Percentiles rank a stretch among this genome's conserved stretches.
Conservation (phyloP, 495 filamentous ascomycete species). For the Trichoderma asperelloides region DNA sequence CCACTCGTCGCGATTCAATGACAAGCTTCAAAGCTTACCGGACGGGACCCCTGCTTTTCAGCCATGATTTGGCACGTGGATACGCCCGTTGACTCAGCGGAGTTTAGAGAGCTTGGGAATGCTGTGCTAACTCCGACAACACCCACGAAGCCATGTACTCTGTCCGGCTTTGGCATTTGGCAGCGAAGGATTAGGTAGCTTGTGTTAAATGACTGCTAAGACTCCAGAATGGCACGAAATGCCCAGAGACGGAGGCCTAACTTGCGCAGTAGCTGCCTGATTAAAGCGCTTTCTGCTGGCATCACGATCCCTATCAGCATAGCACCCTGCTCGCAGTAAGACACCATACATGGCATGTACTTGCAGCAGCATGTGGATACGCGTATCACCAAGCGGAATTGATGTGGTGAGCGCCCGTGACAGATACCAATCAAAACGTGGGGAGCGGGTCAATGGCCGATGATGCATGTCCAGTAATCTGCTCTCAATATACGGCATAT, state of each 20-base stretch:
- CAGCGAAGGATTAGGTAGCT: too few species aligned
- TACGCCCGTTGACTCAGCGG: neutral
- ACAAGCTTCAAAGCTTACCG: constrained; percentile 3
- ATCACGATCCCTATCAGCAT: too few species aligned
- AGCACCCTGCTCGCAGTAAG: too few species aligned
- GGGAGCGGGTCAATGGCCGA: neutral
- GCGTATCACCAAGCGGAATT: neutral
- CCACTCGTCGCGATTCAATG: neutral
- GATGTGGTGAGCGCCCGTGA: neutral
- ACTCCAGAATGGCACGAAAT: too few species aligned
- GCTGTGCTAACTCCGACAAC: too few species aligned
- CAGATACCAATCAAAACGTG: neutral
- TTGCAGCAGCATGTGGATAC: neutral
- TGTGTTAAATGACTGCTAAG: too few species aligned
- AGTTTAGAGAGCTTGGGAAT: neutral
- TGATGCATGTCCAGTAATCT: neutral
- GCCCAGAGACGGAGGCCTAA: too few species aligned
- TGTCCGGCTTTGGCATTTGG: too few species aligned
- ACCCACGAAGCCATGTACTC: too few species aligned
- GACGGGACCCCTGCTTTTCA: constrained; percentile 3
- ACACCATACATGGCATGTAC: too few species aligned
- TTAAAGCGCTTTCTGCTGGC: too few species aligned
- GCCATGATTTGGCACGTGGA: constrained; percentile 3
- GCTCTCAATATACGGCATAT: neutral
- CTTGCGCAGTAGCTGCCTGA: too few species aligned